Percentiles rank a stretch among this genome's conserved stretches.
phyloP scores from a whole-genome alignment of 2,329 filamentous ascomycete species.

The Penicillium sp. region DNA sequence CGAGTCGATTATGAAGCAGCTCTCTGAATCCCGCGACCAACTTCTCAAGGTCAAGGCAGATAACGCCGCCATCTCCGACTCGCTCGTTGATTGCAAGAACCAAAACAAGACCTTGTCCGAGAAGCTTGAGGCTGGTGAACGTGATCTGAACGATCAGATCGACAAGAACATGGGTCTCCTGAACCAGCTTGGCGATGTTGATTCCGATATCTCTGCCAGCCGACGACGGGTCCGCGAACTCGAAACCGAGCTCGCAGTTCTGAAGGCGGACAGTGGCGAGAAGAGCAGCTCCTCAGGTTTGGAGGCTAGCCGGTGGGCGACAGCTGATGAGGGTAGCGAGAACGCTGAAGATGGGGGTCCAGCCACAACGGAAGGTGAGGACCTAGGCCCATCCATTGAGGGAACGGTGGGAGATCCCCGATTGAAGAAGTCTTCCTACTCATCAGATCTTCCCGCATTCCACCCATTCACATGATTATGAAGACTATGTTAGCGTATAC shows the following conservation, averaged over 20 bases:
- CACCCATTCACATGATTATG: slow-evolving; percentile 29
- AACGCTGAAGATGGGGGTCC: slow-evolving; percentile 33
- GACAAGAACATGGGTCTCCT: slow-evolving; percentile 41
- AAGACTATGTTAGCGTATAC: slow-evolving; percentile 18
- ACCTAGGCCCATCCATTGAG: slow-evolving; percentile 47
- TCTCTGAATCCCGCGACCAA: slow-evolving; percentile 34
- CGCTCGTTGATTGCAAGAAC: slow-evolving; percentile 31
- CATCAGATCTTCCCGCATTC: slow-evolving; percentile 29
- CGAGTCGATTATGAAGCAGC: slow-evolving; percentile 59
- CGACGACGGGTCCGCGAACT: slow-evolving; percentile 39
- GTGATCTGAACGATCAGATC: slow-evolving; percentile 38
- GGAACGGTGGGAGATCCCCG: slow-evolving; percentile 47
- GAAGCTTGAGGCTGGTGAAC: slow-evolving; percentile 32
- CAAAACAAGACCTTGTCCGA: slow-evolving; percentile 33
- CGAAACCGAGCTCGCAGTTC: slow-evolving; percentile 36
- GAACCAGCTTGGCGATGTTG: slow-evolving; percentile 39
- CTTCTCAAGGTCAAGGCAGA: slow-evolving; percentile 29
- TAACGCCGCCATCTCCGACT: slow-evolving; percentile 26
- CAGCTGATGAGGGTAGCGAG: slow-evolving; percentile 27
- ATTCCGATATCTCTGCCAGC: slow-evolving; percentile 33
- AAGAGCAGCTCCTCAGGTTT: slow-evolving; percentile 32
- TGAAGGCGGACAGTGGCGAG: slow-evolving; percentile 32
- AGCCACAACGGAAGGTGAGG: slow-evolving; percentile 44
- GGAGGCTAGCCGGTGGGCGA: slow-evolving; percentile 43
- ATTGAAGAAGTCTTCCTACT: slow-evolving; percentile 32